A percentile compares a stretch with the other conserved stretches of the same genome.
These are phyloP conservation scores for Zopfia rhizophila DNA, from an alignment of 2,329 filamentous ascomycete genomes.

Conservation along the genomic window DNA sequence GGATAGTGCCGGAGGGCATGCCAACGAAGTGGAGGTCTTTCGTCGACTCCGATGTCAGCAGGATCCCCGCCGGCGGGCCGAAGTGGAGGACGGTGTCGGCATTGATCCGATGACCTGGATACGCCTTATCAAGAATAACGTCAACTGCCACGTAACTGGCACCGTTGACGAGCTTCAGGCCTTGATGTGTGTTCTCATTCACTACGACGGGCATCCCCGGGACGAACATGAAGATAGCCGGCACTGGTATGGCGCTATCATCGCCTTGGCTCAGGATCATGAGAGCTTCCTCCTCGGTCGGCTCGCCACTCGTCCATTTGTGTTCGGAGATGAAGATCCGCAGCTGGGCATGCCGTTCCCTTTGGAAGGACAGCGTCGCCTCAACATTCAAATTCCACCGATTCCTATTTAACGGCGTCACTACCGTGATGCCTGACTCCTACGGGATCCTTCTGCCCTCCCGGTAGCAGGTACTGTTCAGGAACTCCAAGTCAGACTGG, in stretches of 20 bases:
- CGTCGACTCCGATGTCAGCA: constrained; percentile 12
- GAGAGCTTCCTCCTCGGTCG: constrained; percentile 17
- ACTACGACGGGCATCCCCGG: constrained; percentile 11
- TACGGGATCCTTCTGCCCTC: constrained; percentile 10
- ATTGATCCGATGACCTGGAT: constrained; percentile 12
- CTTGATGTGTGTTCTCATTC: constrained; percentile 15
- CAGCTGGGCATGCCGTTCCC: constrained; percentile 9
- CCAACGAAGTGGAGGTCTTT: constrained; percentile 11
- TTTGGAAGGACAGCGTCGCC: constrained; percentile 13
- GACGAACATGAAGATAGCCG: constrained; percentile 12
- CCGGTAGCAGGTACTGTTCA: constrained; percentile 7
- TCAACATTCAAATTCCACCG: constrained; percentile 14
- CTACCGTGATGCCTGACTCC: constrained; percentile 9
- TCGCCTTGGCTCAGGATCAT: constrained; percentile 16
- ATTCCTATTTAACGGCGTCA: constrained; percentile 15
- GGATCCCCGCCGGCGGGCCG: constrained; percentile 7
- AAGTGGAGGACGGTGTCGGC: constrained; percentile 10
- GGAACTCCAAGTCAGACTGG: background rate
- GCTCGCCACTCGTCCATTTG: constrained; percentile 14
- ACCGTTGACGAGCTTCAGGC: constrained; percentile 15
- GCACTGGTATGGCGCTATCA: constrained; percentile 10
- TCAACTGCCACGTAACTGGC: constrained; percentile 10
- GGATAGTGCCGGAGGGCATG: constrained; percentile 14
- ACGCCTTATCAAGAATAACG: constrained; percentile 12
- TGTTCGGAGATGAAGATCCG: constrained; percentile 15